Percentiles rank a stretch among this genome's conserved stretches.
Conservation (phyloP, 371 early-diverging fungal genomes). For the Rhizomucor miehei region DNA sequence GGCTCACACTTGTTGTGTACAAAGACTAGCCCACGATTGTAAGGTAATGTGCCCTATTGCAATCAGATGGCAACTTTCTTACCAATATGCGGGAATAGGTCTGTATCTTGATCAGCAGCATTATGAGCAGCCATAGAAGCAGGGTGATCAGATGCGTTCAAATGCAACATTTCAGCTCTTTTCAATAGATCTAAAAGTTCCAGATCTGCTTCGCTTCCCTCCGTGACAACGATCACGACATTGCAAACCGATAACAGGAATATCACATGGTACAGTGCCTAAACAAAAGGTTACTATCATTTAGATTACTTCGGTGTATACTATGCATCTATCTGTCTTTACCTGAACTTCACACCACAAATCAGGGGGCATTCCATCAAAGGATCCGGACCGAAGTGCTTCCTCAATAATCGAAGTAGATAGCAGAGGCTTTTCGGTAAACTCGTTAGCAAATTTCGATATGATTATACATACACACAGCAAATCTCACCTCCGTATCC, state of each 20-base stretch:
- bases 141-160: slow-evolving; percentile 45
- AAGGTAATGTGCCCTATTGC: too few species aligned
- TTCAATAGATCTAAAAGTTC: slow-evolving; percentile 44
- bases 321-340: too few species aligned
- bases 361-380: slow-evolving; percentile 50
- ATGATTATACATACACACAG: background rate
- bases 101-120: slow-evolving; percentile 25
- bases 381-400: slow-evolving; percentile 34
- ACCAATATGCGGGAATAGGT: slow-evolving; percentile 45
- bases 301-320: too few species aligned
- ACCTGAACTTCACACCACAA: slow-evolving; percentile 59
- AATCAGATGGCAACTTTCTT: background rate
- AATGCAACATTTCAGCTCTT: slow-evolving; percentile 53
- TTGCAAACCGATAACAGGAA: slow-evolving; percentile 70
- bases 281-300: too few species aligned
- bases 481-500: slow-evolving; percentile 56
- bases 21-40: slow-evolving; percentile 30
- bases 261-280: slow-evolving; percentile 48
- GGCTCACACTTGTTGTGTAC: slow-evolving; percentile 42
- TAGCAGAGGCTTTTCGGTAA: slow-evolving; percentile 40
- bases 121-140: slow-evolving; percentile 6
- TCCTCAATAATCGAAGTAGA: slow-evolving; percentile 56
- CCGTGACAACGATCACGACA: slow-evolving; percentile 60
- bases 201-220: slow-evolving; percentile 46
- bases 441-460: background rate